Percentiles rank a stretch among this genome's conserved stretches.
Evolutionary conservation across 2,329 filamentous ascomycete species (phyloP).

Genomic region (Botrytis aclada): DNA sequence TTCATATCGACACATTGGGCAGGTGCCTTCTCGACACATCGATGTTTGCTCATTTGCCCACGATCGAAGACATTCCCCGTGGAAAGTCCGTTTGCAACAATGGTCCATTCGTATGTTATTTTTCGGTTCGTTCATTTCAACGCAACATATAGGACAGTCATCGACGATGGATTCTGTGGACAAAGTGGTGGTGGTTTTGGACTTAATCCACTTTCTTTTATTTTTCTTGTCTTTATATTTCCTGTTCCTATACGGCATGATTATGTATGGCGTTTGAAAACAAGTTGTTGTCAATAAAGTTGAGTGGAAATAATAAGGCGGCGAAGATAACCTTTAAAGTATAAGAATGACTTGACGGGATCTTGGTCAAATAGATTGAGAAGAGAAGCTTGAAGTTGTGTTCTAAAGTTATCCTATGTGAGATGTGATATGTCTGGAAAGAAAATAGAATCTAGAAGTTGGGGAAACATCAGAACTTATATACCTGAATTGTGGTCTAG

Average conservation of each 20-base stretch:
- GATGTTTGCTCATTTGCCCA: not conserved
- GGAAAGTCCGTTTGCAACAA: not conserved
- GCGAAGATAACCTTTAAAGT: not conserved
- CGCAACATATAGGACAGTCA: not conserved
- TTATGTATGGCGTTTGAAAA: not conserved
- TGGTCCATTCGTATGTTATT: not conserved
- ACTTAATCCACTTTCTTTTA: not conserved
- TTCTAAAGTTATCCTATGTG: not conserved
- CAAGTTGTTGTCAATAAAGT: not conserved
- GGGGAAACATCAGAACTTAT: not conserved
- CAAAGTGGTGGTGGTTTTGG: not conserved
- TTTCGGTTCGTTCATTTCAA: not conserved
- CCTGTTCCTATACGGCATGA: not conserved
- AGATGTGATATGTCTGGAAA: not conserved
- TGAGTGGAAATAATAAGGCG: not conserved
- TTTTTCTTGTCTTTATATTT: not conserved
- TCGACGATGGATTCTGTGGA: not conserved
- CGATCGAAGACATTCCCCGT: not conserved
- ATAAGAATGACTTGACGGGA: not conserved
- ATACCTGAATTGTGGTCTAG: not conserved
- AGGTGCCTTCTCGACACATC: not conserved
- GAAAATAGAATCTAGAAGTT: not conserved
- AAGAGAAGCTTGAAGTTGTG: not conserved
- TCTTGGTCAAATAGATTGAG: not conserved
- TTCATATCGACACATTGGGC: not conserved